Evolutionary conservation across 768 basidiomycete genomes (phyloP).

Genomic region (Macrolepiota albuminosa): DNA sequence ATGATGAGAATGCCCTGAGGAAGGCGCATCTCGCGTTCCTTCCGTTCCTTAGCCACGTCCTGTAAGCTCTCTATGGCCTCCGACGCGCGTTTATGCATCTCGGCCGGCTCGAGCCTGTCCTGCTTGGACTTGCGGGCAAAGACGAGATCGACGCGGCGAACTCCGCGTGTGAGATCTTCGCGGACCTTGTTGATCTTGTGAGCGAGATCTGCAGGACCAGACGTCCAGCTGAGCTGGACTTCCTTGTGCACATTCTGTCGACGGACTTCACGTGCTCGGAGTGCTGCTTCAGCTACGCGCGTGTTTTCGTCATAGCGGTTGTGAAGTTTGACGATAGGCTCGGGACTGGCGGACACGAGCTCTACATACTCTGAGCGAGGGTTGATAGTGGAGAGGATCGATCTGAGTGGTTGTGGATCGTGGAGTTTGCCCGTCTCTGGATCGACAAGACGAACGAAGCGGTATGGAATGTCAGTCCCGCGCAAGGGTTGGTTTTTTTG

Average conservation of each 20-base stretch:
- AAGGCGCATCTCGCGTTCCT: constrained; percentile 33
- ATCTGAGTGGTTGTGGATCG: constrained; percentile 27
- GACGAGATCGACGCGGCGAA: constrained; percentile 48
- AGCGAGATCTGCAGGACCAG: constrained; percentile 50
- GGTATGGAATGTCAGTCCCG: constrained; percentile 39
- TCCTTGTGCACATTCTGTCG: constrained; percentile 48
- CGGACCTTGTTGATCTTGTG: constrained; percentile 62
- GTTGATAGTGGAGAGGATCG: constrained; percentile 43
- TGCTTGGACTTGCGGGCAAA: constrained; percentile 46
- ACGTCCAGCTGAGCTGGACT: constrained; percentile 68
- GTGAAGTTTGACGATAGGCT: constrained; percentile 59
- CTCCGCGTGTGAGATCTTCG: constrained; percentile 56
- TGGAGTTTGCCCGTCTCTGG: constrained; percentile 37
- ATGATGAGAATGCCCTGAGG: constrained; percentile 28
- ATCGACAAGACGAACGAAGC: constrained; percentile 43
- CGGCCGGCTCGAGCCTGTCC: constrained; percentile 26
- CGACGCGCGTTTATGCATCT: constrained; percentile 41
- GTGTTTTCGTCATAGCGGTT: constrained; percentile 38
- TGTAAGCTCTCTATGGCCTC: constrained; percentile 36
- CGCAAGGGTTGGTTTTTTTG: constrained; percentile 12
- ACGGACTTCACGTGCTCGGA: constrained; percentile 28
- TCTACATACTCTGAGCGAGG: constrained; percentile 42
- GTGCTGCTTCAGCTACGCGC: constrained; percentile 30
- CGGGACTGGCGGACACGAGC: constrained; percentile 43
- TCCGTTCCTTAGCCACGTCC: constrained; percentile 54